phyloP scores from a whole-genome alignment of 1,284 basidiomycete genomes.

The Apiotrichum akiyoshidainum region DNA sequence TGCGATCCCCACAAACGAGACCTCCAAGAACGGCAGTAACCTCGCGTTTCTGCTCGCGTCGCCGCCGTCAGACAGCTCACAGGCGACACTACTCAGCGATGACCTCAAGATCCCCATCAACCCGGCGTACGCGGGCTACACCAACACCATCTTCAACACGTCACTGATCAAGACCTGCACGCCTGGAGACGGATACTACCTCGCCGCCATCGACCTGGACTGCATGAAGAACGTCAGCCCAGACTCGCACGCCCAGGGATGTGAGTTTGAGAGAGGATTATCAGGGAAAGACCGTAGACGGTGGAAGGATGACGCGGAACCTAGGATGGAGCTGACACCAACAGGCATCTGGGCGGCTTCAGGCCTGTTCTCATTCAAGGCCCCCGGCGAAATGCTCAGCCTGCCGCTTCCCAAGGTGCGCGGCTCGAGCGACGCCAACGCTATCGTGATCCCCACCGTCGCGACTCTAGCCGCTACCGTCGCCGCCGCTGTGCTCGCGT shows the following conservation, averaged over 20 bases:
- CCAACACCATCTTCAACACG: background rate
- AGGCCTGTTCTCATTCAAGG: background rate
- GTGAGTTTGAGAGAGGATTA: background rate
- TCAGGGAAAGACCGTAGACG: too few relatives aligned
- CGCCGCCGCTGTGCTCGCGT: background rate
- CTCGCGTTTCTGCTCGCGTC: background rate
- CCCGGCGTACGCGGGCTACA: background rate
- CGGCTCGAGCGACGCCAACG: background rate
- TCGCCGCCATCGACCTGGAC: background rate
- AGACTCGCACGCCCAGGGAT: background rate
- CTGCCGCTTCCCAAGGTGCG: background rate
- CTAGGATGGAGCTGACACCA: background rate
- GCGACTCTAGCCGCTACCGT: background rate
- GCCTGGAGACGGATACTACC: background rate
- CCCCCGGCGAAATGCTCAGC: background rate
- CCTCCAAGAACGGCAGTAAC: background rate
- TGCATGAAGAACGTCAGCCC: background rate
- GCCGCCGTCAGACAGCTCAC: background rate
- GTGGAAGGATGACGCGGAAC: too few relatives aligned
- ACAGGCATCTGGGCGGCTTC: slow-evolving; percentile 3
- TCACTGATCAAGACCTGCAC: background rate
- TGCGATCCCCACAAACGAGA: background rate
- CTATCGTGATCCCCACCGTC: background rate
- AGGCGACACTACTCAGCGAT: background rate
- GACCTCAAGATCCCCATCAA: background rate